A percentile compares a stretch with the other conserved stretches of the same genome.
Evolutionary conservation across 306 rosid species (phyloP).

Genomic region (Abrus pulchellus): DNA sequence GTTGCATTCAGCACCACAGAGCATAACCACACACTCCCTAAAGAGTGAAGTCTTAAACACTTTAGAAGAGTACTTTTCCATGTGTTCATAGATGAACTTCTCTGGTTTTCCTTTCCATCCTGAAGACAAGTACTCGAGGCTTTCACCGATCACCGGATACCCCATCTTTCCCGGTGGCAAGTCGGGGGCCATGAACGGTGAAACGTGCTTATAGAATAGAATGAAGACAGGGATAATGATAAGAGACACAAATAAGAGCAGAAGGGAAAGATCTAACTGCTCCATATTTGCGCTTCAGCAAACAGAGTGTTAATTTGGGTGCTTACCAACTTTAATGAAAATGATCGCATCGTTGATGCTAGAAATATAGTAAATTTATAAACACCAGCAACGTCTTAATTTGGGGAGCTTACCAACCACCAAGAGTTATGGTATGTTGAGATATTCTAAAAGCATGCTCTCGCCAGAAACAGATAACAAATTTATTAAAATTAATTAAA

Average conservation of each 20-base stretch:
- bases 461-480: too few species aligned
- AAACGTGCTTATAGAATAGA: constrained; percentile 59
- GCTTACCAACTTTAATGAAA: too few species aligned
- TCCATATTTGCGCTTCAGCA: constrained; percentile 47
- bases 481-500: too few species aligned
- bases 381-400: too few species aligned
- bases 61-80: constrained; percentile 52
- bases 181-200: constrained; percentile 46
- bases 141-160: constrained; percentile 70
- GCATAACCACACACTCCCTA: constrained; percentile 56
- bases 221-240: constrained; percentile 37
- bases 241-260: constrained; percentile 48
- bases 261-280: constrained; percentile 50
- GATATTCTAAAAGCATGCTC: too few species aligned
- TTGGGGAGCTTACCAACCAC: too few species aligned
- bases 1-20: constrained; percentile 67
- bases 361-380: too few species aligned
- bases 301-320: too few species aligned
- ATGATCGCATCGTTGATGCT: too few species aligned
- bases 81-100: constrained; percentile 73
- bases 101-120: constrained; percentile 74
- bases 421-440: too few species aligned
- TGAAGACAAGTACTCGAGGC: constrained; percentile 56
- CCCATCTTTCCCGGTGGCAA: constrained; percentile 48
- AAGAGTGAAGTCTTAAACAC: constrained; percentile 68